A percentile compares a stretch with the other conserved stretches of the same genome.
Evolutionary conservation across 257 asterid genomes (phyloP).

Genomic region (Schizonepeta tenuifolia): DNA sequence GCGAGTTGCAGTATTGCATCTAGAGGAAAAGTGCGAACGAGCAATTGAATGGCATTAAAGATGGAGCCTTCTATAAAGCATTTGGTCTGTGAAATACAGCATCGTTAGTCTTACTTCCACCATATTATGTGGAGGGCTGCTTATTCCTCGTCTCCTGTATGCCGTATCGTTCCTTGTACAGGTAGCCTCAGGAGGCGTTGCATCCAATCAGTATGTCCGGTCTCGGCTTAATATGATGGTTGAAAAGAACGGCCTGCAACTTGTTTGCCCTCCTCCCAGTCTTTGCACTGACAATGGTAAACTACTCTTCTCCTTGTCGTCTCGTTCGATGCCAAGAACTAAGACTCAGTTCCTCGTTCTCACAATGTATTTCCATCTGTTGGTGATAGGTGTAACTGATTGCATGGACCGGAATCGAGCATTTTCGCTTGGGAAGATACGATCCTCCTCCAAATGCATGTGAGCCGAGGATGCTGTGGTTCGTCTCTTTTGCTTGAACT

Average conservation of each 20-base stretch:
- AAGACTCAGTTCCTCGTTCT: not conserved
- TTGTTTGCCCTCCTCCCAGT: slow-evolving; percentile 95
- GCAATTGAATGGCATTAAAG: slow-evolving; percentile 87
- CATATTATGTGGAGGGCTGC: slow-evolving; percentile 7
- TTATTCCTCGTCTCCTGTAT: slow-evolving; percentile 20
- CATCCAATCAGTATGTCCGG: slow-evolving; percentile 83
- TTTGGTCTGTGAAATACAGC: slow-evolving; percentile 57
- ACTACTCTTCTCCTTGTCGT: slow-evolving; percentile 15
- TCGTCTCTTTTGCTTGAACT: slow-evolving; percentile 35
- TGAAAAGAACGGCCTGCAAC: slow-evolving; percentile 66
- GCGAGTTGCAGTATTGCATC: slow-evolving; percentile 90
- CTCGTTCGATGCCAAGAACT: not conserved
- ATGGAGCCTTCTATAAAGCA: slow-evolving; percentile 80
- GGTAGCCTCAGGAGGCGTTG: slow-evolving; percentile 99
- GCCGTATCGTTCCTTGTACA: slow-evolving; percentile 36
- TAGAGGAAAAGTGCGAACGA: slow-evolving; percentile 86
- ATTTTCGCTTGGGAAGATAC: slow-evolving; percentile 84
- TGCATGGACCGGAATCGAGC: slow-evolving; percentile 97
- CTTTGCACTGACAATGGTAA: slow-evolving; percentile 96
- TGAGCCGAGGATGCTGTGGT: slow-evolving; percentile 89
- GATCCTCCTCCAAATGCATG: slow-evolving; percentile 94
- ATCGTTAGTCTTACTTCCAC: not conserved
- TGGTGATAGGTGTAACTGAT: slow-evolving; percentile 83
- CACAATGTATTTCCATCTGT: not conserved
- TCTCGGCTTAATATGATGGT: slow-evolving; percentile 65